Evolutionary conservation across 2,329 filamentous ascomycete species (phyloP), one percentile per base, ranked within the genome.

Genomic region (Lomentospora prolificans): DNA sequence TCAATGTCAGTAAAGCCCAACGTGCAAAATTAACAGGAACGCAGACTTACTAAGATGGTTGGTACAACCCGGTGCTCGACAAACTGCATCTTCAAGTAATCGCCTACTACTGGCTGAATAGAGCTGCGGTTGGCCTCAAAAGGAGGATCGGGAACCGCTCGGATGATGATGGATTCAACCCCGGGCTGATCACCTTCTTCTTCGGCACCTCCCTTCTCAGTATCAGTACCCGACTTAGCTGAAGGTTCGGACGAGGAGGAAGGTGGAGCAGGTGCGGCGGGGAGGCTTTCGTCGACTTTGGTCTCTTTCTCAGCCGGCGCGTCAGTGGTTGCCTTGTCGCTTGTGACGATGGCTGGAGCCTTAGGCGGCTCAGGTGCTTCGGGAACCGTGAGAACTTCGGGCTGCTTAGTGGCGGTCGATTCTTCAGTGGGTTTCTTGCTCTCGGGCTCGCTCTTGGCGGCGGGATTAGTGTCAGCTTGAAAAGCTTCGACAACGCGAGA

Each of bases 71-170:
- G 83, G 70, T 97, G 84, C 69, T 96, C 87, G 24, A 97, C 91
- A 72, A 99, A 97, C 72, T 92, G 90, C 70, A 94, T 91, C 74
- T 99, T 99, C 58, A 99, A 75, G 64, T 86, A 88, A 69, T 99
- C 94, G 53, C 94, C 94, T 9, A 99, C 94, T 22, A 99, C 90
- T 2, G 90, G 54, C 48, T 10, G 33, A n/a, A 48, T 41, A n/a
- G 44, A 22, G 36, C 17, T 48, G 39, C 12, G 17, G 28, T 30
- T 28, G 2, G n/a, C 9, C n/a, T 55, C 54, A 22, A 30, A 27
- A 10, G 48, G 44, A n/a, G 22, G 19, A 6, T 50, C 30, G 4
- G 54, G 28, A 22, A 25, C 48, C n/a, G 28, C 44, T 2, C 27
- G 27, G 28, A 55, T 44, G 24, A 55, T 27, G 48, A 55, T 55